Base-by-base conservation (phyloP, 2,329 filamentous ascomycete genomes). In the Colletotrichum salicis region DNA sequence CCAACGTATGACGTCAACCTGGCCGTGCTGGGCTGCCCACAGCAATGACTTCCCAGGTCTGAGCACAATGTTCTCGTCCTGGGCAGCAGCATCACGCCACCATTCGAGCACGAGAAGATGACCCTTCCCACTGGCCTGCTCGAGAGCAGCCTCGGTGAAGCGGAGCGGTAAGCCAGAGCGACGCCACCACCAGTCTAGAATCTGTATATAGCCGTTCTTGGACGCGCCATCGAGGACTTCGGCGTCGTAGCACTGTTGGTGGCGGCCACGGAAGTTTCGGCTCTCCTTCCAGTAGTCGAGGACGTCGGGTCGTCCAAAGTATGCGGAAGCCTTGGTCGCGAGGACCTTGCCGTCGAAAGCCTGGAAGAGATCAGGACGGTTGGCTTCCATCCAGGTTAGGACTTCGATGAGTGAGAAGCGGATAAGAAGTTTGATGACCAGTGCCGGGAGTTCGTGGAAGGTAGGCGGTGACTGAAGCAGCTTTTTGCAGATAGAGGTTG, bases 231-330 rank as follows among this genome's bases (percentile, higher is more conserved):
- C 95, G 31, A 98, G 87, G 12, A 95, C 94, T 80, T 97, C 94
- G 51, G 89, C 86, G 63, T 93, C 93, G 80, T 98, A 97, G 54
- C 48, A 77, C n/a, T 68, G 69, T 2, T 70, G 65, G 78, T 97
- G 94, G 78, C 96, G 95, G 72, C 93, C 94, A 3, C 94, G 86
- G 74, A 97, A 96, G 13, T 92, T 94, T 0, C 92, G 90, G 15
- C 93, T 95, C 37, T 92, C 93, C 62, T 91, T 91, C 96, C 96
- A 98, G 89, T 95, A 98, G 74, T 96, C 93, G 10, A 98, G 85
- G 37, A 98, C 93, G 71, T 95, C 93, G 1, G 90, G 91, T 63
- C 94, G 92, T 58, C 94, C 94, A 79, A 96, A 98, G 74, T 95
- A 93, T 1, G 92, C 91, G 2, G 94, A 97, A 0, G 95, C 95